Evolutionary conservation across 306 rosid species (phyloP).

Genomic region (Lathyrus oleraceus): DNA sequence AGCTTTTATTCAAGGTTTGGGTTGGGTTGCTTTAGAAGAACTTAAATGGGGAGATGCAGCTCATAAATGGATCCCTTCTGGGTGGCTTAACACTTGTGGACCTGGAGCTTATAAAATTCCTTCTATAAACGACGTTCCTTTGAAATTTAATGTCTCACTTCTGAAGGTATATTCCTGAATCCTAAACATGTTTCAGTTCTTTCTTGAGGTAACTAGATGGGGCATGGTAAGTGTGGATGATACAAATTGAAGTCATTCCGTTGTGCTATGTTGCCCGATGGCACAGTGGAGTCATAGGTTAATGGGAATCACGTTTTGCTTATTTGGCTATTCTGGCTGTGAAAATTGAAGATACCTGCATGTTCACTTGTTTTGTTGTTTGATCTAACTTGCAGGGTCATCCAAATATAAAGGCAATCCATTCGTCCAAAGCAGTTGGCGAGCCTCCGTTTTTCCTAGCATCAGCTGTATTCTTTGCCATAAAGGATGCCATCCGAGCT

Average conservation of each 20-base stretch:
- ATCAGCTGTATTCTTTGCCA: conserved; percentile 74
- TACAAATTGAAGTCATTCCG: conserved; percentile 2
- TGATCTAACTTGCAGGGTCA: conserved; percentile 63
- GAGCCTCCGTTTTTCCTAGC: conserved; percentile 98
- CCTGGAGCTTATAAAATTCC: conserved; percentile 95
- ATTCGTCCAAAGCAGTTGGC: conserved; percentile 95
- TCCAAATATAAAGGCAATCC: conserved; percentile 90
- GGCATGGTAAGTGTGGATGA: background rate
- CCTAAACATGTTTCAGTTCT: conserved; percentile 22
- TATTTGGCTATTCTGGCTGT: conserved; percentile 2
- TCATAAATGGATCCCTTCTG: conserved; percentile 81
- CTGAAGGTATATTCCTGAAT: conserved; percentile 64
- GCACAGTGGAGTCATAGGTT: conserved; percentile 3
- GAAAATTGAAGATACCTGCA: conserved; percentile 4
- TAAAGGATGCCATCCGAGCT: conserved; percentile 79
- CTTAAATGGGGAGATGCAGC: conserved; percentile 97
- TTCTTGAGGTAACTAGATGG: conserved; percentile 1
- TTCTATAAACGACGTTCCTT: conserved; percentile 77
- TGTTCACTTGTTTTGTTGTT: conserved; percentile 13
- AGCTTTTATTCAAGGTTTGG: conserved; percentile 93
- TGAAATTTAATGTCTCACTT: conserved; percentile 77
- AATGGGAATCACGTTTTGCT: background rate
- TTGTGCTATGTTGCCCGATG: conserved; percentile 1
- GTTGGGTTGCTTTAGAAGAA: conserved; percentile 95
- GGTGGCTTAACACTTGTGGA: conserved; percentile 73